A percentile compares a stretch with the other conserved stretches of the same genome.
Evolutionary conservation across 371 early-diverging fungal genomes (phyloP).

Genomic region (Mortierella sp.): DNA sequence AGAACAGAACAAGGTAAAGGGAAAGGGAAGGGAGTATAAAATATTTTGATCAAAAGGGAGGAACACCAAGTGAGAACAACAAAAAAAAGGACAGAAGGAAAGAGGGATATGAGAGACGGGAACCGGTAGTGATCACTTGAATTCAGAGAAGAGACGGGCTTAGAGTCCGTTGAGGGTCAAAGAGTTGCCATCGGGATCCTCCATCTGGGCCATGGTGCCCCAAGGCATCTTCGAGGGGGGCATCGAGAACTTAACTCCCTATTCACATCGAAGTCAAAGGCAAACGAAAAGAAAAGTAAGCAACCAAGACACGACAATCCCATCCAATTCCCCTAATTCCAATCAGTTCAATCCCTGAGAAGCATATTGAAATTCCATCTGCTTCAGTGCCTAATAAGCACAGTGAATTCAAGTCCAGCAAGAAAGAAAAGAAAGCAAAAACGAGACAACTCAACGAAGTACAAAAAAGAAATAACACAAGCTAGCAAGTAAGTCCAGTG

Average conservation of each 20-base stretch:
- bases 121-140: too few relatives aligned
- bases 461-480: not conserved
- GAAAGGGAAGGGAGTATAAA: too few relatives aligned
- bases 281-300: not conserved
- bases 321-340: too few relatives aligned
- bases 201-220: constrained; percentile 38
- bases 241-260: constrained; percentile 48
- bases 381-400: too few relatives aligned
- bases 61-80: not conserved
- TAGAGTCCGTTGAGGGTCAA: constrained; percentile 24
- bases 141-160: not conserved
- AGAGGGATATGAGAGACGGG: too few relatives aligned
- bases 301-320: not conserved
- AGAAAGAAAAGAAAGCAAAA: not conserved
- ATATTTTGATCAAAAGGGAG: too few relatives aligned
- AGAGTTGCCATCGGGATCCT: constrained; percentile 47
- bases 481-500: not conserved
- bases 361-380: not conserved
- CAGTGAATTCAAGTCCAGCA: not conserved
- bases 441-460: too few relatives aligned
- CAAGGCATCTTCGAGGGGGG: constrained; percentile 35
- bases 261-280: not conserved
- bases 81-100: too few relatives aligned
- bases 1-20: not conserved
- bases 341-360: not conserved